Evolutionary conservation across 805 yeast genomes (phyloP).

Genomic region (Grigorovia yakushimaensis): DNA sequence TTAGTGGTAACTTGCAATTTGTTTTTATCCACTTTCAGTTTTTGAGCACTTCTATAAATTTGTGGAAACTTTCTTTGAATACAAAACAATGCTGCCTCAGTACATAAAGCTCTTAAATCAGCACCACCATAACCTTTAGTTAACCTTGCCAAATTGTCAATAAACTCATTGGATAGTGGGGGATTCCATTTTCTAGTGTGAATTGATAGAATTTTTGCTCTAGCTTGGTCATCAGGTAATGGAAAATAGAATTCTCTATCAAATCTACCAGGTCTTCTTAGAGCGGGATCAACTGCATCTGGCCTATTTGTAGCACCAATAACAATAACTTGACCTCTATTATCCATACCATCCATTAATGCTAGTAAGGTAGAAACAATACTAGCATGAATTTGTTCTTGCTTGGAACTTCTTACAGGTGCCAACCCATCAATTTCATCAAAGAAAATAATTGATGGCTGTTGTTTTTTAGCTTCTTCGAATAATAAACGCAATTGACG

Average conservation of each 20-base stretch:
- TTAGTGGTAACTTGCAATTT: slow-evolving; percentile 63
- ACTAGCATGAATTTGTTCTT: slow-evolving; percentile 96
- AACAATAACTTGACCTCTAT: slow-evolving; percentile 94
- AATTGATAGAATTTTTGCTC: slow-evolving; percentile 69
- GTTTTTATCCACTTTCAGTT: slow-evolving; percentile 61
- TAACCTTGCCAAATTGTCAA: slow-evolving; percentile 58
- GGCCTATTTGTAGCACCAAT: slow-evolving; percentile 98
- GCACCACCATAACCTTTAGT: slow-evolving; percentile 99
- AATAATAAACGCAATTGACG: slow-evolving; percentile 81
- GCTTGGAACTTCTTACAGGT: slow-evolving; percentile 94
- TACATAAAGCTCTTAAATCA: slow-evolving; percentile 84
- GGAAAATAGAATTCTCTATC: slow-evolving; percentile 97
- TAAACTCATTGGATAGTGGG: slow-evolving; percentile 46
- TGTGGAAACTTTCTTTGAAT: slow-evolving; percentile 92
- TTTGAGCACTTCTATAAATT: slow-evolving; percentile 68
- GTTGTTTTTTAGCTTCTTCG: slow-evolving; percentile 93
- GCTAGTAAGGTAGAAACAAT: slow-evolving; percentile 93
- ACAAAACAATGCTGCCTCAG: slow-evolving; percentile 88
- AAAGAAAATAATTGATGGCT: slow-evolving; percentile 91
- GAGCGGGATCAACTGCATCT: slow-evolving; percentile 96
- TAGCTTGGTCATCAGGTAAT: slow-evolving; percentile 70
- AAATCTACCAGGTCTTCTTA: slow-evolving; percentile 93
- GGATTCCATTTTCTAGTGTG: slow-evolving; percentile 90
- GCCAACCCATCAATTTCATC: slow-evolving; percentile 98
- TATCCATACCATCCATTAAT: slow-evolving; percentile 98